Conservation (phyloP, 1,139 yeast species). For the Debaryomyces psychrophilus region DNA sequence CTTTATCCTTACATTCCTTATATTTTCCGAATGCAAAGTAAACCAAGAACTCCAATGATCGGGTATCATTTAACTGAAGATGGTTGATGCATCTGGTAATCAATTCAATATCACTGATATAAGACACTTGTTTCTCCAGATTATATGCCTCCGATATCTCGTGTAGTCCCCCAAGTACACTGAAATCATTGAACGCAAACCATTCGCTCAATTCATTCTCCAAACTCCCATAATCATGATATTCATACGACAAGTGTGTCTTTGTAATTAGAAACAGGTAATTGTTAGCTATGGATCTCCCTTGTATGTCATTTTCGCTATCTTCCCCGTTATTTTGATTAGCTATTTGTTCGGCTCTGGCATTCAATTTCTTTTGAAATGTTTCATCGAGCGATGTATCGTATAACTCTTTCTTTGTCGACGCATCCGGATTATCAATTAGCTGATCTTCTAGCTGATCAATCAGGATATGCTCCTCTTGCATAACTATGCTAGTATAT, state of each 20-base stretch:
- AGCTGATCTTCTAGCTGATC: conserved; percentile 51
- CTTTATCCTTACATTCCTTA: conserved; percentile 27
- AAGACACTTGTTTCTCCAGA: conserved; percentile 5
- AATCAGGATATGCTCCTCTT: conserved; percentile 43
- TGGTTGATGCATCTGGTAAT: neutral
- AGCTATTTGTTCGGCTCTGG: conserved; percentile 46
- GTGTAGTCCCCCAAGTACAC: conserved; percentile 28
- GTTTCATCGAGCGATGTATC: conserved; percentile 45
- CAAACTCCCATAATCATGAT: conserved; percentile 44
- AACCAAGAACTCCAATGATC: neutral
- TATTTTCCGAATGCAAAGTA: conserved; percentile 52
- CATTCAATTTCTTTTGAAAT: conserved; percentile 48
- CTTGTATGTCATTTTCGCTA: conserved; percentile 8
- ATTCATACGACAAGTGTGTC: conserved; percentile 49
- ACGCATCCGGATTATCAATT: conserved; percentile 50
- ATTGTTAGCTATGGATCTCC: conserved; percentile 10
- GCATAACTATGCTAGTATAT: conserved; percentile 23
- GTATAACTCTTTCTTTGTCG: conserved; percentile 36
- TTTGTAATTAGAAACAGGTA: conserved; percentile 38
- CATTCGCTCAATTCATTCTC: conserved; percentile 60
- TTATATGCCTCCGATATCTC: conserved; percentile 17
- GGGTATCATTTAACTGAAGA: neutral
- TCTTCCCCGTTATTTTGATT: conserved; percentile 18
- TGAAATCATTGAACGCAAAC: conserved; percentile 60
- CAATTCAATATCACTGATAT: conserved; percentile 3